Conservation (phyloP, 2,329 filamentous ascomycete species). For the Epichloe sp. region DNA sequence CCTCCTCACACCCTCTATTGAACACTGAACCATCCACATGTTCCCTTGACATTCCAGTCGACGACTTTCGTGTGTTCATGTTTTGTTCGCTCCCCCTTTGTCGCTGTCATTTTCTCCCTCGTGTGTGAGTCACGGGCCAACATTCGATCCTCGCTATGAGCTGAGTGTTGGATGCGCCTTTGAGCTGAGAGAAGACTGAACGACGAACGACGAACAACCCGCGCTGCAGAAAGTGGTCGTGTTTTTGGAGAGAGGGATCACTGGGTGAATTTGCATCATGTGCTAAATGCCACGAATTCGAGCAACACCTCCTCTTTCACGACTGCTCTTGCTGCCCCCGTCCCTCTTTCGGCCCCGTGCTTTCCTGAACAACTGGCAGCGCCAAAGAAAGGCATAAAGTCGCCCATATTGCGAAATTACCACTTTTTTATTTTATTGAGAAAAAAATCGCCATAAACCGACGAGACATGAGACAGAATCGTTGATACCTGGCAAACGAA, state of each 20-base stretch:
- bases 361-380: background rate
- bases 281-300: constrained; percentile 4
- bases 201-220: constrained; percentile 1
- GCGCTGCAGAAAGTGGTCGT: constrained; percentile 1
- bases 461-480: constrained; percentile 7
- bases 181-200: constrained; percentile 1
- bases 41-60: constrained; percentile 6
- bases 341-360: background rate
- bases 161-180: constrained; percentile 1
- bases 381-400: background rate
- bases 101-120: background rate
- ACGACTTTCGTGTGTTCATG: background rate
- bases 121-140: background rate
- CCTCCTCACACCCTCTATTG: constrained; percentile 4
- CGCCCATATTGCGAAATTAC: background rate
- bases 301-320: constrained; percentile 2
- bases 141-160: constrained; percentile 3
- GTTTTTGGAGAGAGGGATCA: constrained; percentile 1
- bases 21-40: constrained; percentile 4
- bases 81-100: background rate
- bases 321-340: background rate
- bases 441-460: background rate
- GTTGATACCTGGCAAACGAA: constrained; percentile 2
- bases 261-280: constrained; percentile 4
- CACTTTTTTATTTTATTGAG: background rate